A percentile compares a stretch with the other conserved stretches of the same genome.
Conservation (phyloP, 2,329 filamentous ascomycete species). For the Thielaviopsis euricoi region DNA sequence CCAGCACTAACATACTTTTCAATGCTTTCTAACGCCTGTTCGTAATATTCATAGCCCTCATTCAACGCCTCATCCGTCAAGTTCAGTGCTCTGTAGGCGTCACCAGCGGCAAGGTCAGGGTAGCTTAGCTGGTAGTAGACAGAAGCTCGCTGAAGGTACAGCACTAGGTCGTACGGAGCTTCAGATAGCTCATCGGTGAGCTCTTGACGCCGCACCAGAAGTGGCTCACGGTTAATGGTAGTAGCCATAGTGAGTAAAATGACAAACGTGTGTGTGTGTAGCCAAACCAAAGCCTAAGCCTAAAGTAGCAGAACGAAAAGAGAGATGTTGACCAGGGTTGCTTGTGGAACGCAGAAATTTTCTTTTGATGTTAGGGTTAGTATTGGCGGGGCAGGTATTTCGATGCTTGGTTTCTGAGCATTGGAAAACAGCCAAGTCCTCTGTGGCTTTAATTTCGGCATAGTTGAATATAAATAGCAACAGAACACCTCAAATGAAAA, state of each 20-base stretch:
- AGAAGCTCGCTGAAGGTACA: conserved; percentile 53
- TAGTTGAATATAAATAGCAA: background rate
- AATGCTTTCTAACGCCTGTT: conserved; percentile 41
- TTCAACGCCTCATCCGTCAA: conserved; percentile 66
- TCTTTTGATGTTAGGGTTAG: background rate
- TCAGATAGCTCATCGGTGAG: conserved; percentile 38
- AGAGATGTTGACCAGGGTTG: background rate
- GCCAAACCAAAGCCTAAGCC: conserved; percentile 13
- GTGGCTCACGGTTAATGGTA: conserved; percentile 21
- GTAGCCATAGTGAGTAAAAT: conserved; percentile 12
- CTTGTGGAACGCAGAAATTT: background rate
- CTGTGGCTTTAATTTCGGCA: background rate
- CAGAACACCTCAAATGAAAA: background rate
- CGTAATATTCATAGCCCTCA: conserved; percentile 70
- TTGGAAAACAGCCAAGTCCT: background rate
- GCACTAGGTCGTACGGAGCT: conserved; percentile 42
- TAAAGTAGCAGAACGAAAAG: conserved; percentile 15
- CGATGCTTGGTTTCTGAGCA: background rate
- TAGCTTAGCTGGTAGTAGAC: conserved; percentile 63
- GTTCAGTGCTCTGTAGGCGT: conserved; percentile 81
- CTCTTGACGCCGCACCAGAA: conserved; percentile 37
- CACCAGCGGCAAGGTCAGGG: conserved; percentile 74
- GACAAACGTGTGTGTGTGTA: conserved; percentile 23
- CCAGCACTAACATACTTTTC: conserved; percentile 19
- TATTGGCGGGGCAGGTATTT: background rate